These are phyloP conservation scores for Tetrapisispora namnaoensis DNA, from an alignment of 805 yeast genomes.

Conservation along the genomic window DNA sequence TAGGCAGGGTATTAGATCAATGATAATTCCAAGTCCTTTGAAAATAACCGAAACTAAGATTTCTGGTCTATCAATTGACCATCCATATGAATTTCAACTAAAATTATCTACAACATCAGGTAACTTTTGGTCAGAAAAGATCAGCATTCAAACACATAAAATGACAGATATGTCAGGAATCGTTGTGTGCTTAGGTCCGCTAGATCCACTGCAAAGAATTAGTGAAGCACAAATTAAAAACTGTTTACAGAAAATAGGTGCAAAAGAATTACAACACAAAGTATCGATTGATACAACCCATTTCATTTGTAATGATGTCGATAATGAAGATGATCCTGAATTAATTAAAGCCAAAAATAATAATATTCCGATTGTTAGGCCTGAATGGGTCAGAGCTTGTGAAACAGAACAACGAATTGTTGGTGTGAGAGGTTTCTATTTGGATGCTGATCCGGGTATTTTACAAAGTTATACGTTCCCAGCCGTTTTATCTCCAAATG, in stretches of 20 bases:
- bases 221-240: slow-evolving; percentile 47
- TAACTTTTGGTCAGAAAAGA: slow-evolving; percentile 53
- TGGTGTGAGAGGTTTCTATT: slow-evolving; percentile 81
- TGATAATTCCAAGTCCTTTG: slow-evolving; percentile 76
- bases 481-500: neutral
- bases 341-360: slow-evolving; percentile 69
- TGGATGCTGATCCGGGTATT: slow-evolving; percentile 42
- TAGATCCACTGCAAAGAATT: slow-evolving; percentile 45
- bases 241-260: slow-evolving; percentile 64
- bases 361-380: slow-evolving; percentile 89
- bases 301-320: slow-evolving; percentile 44
- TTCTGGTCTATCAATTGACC: slow-evolving; percentile 85
- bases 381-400: slow-evolving; percentile 96
- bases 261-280: slow-evolving; percentile 61
- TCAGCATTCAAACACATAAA: slow-evolving; percentile 76
- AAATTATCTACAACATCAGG: slow-evolving; percentile 87
- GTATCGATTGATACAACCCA: slow-evolving; percentile 92
- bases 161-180: slow-evolving; percentile 95
- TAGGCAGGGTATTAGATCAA: slow-evolving; percentile 52
- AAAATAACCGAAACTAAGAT: slow-evolving; percentile 73
- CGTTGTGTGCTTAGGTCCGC: slow-evolving; percentile 79
- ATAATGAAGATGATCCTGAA: slow-evolving; percentile 34
- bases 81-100: slow-evolving; percentile 68
- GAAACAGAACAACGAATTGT: slow-evolving; percentile 80
- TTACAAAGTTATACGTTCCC: slow-evolving; percentile 38